Conservation (phyloP, 2,329 filamentous ascomycete species). For the Scedosporium boydii region DNA sequence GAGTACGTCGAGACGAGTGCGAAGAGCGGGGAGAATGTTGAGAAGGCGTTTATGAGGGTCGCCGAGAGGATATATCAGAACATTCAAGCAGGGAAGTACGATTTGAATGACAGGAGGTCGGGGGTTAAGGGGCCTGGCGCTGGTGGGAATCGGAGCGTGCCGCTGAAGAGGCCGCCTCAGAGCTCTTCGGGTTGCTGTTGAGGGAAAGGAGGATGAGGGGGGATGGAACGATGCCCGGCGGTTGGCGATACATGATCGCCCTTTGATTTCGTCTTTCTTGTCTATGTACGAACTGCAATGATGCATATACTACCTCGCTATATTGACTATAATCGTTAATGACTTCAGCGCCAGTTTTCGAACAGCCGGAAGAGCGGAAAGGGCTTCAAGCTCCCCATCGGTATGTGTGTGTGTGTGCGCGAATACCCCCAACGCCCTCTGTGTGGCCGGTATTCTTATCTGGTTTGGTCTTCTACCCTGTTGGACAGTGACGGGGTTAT, state of each 20-base stretch:
- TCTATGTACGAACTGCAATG: not conserved
- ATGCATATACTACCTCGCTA: not conserved
- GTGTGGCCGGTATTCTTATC: no score
- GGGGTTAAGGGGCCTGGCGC: slow-evolving; percentile 69
- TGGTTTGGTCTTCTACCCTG: no score
- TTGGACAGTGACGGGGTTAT: no score
- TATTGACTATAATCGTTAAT: not conserved
- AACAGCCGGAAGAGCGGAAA: no score
- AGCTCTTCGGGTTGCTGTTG: slow-evolving; percentile 38
- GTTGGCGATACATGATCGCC: not conserved
- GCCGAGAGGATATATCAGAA: slow-evolving; percentile 95
- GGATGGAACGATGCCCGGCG: no score
- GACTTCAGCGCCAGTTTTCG: not conserved
- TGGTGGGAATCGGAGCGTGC: slow-evolving; percentile 1
- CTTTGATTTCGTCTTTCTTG: not conserved
- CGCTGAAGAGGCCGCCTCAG: slow-evolving; percentile 20
- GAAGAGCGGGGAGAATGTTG: slow-evolving; percentile 90
- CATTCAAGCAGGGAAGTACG: slow-evolving; percentile 89
- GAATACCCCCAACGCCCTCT: no score
- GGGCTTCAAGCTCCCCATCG: no score
- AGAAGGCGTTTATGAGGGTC: slow-evolving; percentile 85
- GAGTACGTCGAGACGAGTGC: slow-evolving; percentile 95
- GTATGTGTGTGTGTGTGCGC: no score
- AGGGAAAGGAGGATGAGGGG: slow-evolving; percentile 7
- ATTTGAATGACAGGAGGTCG: slow-evolving; percentile 83